These are phyloP conservation scores for Castanea crenata DNA, from an alignment of 306 rosid species.

Conservation along the genomic window DNA sequence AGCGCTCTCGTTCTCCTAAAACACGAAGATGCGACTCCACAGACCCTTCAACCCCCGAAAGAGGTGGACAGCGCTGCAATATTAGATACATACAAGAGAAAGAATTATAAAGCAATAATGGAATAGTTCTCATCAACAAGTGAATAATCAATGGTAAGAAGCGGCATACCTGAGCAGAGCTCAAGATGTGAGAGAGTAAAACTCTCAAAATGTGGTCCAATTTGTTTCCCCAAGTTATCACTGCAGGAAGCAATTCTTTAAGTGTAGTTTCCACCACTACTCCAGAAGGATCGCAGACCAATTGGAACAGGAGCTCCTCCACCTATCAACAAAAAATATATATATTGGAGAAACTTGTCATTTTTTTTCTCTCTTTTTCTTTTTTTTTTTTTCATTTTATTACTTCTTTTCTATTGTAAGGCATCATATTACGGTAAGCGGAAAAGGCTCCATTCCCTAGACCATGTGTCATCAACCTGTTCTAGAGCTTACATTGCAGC, in stretches of 20 bases:
- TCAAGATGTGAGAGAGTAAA: constrained; percentile 63
- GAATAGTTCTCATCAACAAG: constrained; percentile 10
- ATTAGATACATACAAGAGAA: constrained; percentile 16
- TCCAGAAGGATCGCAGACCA: constrained; percentile 93
- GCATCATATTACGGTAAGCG: constrained; percentile 42
- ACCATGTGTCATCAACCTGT: constrained; percentile 78
- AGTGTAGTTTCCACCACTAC: constrained; percentile 88
- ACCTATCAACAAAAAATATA: constrained; percentile 58
- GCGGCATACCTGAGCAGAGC: constrained; percentile 69
- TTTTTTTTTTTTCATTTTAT: constrained; percentile 15
- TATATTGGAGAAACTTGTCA: constrained; percentile 34
- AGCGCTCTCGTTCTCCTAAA: constrained; percentile 92
- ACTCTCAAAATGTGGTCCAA: constrained; percentile 71
- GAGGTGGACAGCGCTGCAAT: constrained; percentile 86
- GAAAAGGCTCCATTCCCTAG: constrained; percentile 78
- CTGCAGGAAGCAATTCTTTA: constrained; percentile 84
- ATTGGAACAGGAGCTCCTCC: constrained; percentile 95
- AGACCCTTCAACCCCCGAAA: constrained; percentile 98
- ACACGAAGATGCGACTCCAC: constrained; percentile 85
- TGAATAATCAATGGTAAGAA: constrained; percentile 13
- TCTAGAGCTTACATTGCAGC: constrained; percentile 98
- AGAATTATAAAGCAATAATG: neutral
- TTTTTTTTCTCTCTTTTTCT: constrained; percentile 22
- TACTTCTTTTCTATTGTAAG: constrained; percentile 28
- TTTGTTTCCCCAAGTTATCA: constrained; percentile 85